Evolutionary conservation across 108 stramenopile species (phyloP), one percentile per base, ranked within the genome.

Genomic region (Parietichytrium sp.): DNA sequence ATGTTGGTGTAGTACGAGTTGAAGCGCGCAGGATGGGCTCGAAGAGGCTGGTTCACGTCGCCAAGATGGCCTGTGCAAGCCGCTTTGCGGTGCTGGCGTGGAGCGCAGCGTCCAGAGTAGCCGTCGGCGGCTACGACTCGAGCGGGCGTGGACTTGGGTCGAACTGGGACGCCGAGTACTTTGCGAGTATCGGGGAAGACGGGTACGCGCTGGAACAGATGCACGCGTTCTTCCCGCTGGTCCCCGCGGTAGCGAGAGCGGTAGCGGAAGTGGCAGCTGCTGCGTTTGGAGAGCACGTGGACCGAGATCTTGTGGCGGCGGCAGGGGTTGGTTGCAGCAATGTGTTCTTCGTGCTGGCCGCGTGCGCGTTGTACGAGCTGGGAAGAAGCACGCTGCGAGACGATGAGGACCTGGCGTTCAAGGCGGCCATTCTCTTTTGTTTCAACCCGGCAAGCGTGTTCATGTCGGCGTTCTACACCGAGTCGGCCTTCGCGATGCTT

Each of bases 151-250:
- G 15, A 2, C 50, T 47, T 16, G 45, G 47, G 2, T 8, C 79
- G 49, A 26, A 80, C 33, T 81, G 81, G 81, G 81, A 81, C 29
- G 81, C 77, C 55, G 81, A 79, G 55, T 81, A 42, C 26, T 81
- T 55, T 77, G 12, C 15, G 10, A 18, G 3, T 8, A 81, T 81
- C 20, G 81, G 54, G 3, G 16, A 45, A 0, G 18, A 49, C 13
- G 81, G 81, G 3, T 81, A 81, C 54, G 29, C 4, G 45, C 49
- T 84, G 52, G 86, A 86, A 47, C 84, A 85, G 72, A 52, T 82
- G 33, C 85, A 86, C 42, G 86, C 86, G 10, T 86, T 86, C 53
- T 86, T 86, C 54, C 86, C 86, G 15, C 82, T 85, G 29, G 83
- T 85, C 29, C 85, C 86, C 25, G 20, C 6, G 15, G 18, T 85